Conservation (phyloP, 2,329 filamentous ascomycete species). For the Aureobasidium sp. region DNA sequence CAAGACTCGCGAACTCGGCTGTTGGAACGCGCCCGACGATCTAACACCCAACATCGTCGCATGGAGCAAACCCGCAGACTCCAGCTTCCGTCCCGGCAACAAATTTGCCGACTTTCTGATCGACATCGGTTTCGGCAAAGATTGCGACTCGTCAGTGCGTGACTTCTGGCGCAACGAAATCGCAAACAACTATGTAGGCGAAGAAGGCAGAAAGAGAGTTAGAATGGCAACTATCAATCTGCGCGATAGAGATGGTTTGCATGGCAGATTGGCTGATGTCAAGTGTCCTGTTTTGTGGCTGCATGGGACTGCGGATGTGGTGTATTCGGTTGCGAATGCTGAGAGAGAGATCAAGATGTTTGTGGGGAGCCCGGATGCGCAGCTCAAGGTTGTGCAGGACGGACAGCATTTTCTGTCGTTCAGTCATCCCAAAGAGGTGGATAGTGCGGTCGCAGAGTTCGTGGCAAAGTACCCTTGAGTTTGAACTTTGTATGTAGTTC, state of each 20-base stretch:
- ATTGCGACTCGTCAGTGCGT: slow-evolving; percentile 26
- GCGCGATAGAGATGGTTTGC: slow-evolving; percentile 40
- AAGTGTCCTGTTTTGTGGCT: slow-evolving; percentile 44
- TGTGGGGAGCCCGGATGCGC: slow-evolving; percentile 24
- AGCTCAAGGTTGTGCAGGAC: not conserved
- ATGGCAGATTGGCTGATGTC: slow-evolving; percentile 37
- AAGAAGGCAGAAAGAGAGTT: slow-evolving; percentile 38
- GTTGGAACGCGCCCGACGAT: slow-evolving; percentile 37
- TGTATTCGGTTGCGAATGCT: slow-evolving; percentile 34
- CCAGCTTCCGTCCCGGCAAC: slow-evolving; percentile 34
- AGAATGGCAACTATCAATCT: slow-evolving; percentile 44
- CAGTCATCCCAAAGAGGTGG: slow-evolving; percentile 11
- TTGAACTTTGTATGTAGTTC: too few relatives aligned
- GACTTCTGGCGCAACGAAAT: slow-evolving; percentile 38
- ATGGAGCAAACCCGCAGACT: slow-evolving; percentile 31
- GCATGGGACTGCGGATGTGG: slow-evolving; percentile 34
- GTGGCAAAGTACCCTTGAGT: not conserved
- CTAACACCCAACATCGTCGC: slow-evolving; percentile 29
- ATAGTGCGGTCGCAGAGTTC: slow-evolving; percentile 29
- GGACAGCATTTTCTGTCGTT: not conserved
- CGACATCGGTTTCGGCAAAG: slow-evolving; percentile 38
- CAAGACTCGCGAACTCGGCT: slow-evolving; percentile 34
- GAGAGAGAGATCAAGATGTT: slow-evolving; percentile 42
- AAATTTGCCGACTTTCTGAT: slow-evolving; percentile 38
- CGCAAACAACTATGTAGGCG: slow-evolving; percentile 37